phyloP scores from a whole-genome alignment of 139 green algal species.

The Closterium sp. region DNA sequence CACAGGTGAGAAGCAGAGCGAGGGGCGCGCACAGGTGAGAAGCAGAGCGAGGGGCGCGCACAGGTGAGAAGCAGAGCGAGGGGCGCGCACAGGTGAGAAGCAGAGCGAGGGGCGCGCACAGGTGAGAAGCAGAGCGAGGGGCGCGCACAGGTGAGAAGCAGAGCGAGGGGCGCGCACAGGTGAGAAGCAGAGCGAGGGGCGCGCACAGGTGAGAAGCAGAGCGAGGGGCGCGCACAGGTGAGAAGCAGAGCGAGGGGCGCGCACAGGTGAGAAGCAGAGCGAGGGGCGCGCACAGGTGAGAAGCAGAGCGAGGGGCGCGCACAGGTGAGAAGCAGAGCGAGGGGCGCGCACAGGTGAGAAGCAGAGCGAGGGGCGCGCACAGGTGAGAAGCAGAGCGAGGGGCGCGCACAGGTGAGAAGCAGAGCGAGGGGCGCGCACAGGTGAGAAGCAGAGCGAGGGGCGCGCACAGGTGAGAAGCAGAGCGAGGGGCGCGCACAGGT shows the following conservation, averaged over 20 bases:
- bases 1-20: constrained; percentile 1
- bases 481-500: constrained; percentile 15
- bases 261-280: not conserved
- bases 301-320: not conserved
- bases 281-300: constrained; percentile 21
- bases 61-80: constrained; percentile 29
- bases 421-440: too few species aligned
- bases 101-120: constrained; percentile 13
- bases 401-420: constrained; percentile 19
- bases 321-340: constrained; percentile 24
- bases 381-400: constrained; percentile 8
- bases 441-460: not conserved
- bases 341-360: too few species aligned
- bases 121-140: not conserved
- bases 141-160: constrained; percentile 18
- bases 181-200: not conserved
- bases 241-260: too few species aligned
- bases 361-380: constrained; percentile 1
- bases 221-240: constrained; percentile 18
- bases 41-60: not conserved
- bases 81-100: too few species aligned
- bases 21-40: constrained; percentile 21
- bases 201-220: constrained; percentile 19
- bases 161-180: too few species aligned
- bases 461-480: constrained; percentile 17